Evolutionary conservation across 371 early-diverging fungal species (phyloP).

Genomic region (Apophysomyces sp.): DNA sequence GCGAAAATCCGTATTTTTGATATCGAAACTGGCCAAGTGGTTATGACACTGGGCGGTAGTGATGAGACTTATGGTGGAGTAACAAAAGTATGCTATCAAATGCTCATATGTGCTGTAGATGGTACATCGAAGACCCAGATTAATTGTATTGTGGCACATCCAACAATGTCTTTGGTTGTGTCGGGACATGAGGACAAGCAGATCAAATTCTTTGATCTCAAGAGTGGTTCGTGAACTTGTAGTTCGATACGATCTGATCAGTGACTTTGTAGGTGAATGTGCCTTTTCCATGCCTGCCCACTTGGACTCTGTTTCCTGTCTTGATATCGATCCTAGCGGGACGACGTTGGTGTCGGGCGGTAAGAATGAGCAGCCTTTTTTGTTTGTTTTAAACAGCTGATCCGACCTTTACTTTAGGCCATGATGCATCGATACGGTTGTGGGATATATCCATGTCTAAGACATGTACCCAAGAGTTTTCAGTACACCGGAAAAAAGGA

Average conservation of each 20-base stretch:
- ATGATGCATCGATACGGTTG: constrained; percentile 79
- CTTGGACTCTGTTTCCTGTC: constrained; percentile 65
- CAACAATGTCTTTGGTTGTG: constrained; percentile 69
- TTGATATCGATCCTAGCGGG: constrained; percentile 73
- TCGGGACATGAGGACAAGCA: constrained; percentile 81
- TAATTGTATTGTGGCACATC: constrained; percentile 75
- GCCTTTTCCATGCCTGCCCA: constrained; percentile 68
- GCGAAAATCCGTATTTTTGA: constrained; percentile 70
- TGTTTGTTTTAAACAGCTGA: neutral
- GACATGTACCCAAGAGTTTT: constrained; percentile 76
- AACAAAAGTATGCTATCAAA: neutral
- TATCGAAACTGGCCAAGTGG: constrained; percentile 71
- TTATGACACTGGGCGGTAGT: constrained; percentile 53
- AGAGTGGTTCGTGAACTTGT: constrained; percentile 13
- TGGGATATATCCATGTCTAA: constrained; percentile 74
- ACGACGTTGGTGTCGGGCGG: constrained; percentile 74
- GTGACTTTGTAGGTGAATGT: constrained; percentile 49
- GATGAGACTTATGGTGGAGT: constrained; percentile 63
- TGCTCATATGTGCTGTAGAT: constrained; percentile 39
- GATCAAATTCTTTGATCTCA: constrained; percentile 77
- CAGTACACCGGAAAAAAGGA: constrained; percentile 73
- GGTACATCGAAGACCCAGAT: constrained; percentile 71
- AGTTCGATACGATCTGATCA: neutral
- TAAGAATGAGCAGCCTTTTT: constrained; percentile 17
- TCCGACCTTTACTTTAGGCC: constrained; percentile 44